These are phyloP conservation scores for Gilbertella persicaria DNA, from an alignment of 371 early-diverging fungal genomes.

Conservation along the genomic window DNA sequence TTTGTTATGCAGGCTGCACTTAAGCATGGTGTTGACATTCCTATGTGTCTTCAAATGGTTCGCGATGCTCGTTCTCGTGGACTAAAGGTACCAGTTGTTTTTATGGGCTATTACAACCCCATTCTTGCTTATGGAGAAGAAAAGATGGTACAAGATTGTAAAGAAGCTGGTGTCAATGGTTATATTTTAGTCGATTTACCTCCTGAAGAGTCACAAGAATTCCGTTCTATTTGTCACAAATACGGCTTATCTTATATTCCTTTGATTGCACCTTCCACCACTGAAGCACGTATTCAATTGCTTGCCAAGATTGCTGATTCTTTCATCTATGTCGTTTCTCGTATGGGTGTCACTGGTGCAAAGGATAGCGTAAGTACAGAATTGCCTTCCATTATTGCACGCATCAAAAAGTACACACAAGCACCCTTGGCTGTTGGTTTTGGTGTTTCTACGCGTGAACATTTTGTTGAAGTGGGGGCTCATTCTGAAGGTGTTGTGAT, in stretches of 20 bases:
- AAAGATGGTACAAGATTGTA: constrained; percentile 79
- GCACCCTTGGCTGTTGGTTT: constrained; percentile 96
- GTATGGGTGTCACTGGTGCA: constrained; percentile 93
- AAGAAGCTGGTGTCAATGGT: constrained; percentile 87
- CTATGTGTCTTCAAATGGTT: constrained; percentile 80
- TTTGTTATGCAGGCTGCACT: constrained; percentile 65
- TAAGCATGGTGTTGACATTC: constrained; percentile 74
- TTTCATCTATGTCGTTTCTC: constrained; percentile 94
- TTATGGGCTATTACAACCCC: constrained; percentile 99
- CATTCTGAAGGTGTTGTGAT: constrained; percentile 95
- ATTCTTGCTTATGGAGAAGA: constrained; percentile 92
- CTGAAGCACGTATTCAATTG: constrained; percentile 78
- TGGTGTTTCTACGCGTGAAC: constrained; percentile 89
- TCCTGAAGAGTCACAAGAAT: constrained; percentile 90
- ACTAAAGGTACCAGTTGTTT: constrained; percentile 87
- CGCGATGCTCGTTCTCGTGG: constrained; percentile 81
- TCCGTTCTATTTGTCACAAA: constrained; percentile 74
- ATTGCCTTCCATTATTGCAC: constrained; percentile 71
- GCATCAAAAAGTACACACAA: constrained; percentile 76
- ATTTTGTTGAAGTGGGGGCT: constrained; percentile 82
- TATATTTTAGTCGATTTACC: constrained; percentile 97
- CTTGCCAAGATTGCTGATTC: constrained; percentile 83
- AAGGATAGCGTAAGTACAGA: constrained; percentile 62
- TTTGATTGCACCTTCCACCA: constrained; percentile 92
- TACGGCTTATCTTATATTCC: constrained; percentile 91